Evolutionary conservation across 2,329 filamentous ascomycete species (phyloP).

Genomic region (Pseudofabraea citricarpa): DNA sequence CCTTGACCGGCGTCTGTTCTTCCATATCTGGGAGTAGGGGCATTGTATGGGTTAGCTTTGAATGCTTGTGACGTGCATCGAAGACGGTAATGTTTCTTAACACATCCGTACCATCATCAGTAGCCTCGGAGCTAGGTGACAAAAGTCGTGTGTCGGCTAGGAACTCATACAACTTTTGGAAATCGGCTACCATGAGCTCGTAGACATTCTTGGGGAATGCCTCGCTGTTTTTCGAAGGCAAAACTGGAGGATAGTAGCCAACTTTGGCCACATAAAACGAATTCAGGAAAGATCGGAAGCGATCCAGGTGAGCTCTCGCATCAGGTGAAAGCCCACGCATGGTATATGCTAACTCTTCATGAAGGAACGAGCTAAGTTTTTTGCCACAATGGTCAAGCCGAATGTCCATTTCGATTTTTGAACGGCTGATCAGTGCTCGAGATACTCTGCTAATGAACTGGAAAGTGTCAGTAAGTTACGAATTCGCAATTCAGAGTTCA

Average conservation of each 20-base stretch:
- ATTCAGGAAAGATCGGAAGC: constrained; percentile 65
- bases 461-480: constrained; percentile 5
- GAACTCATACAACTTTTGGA: constrained; percentile 65
- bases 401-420: constrained; percentile 60
- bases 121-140: constrained; percentile 44
- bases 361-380: constrained; percentile 63
- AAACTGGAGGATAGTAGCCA: constrained; percentile 65
- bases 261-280: constrained; percentile 62
- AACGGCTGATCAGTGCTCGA: constrained; percentile 59
- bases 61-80: constrained; percentile 54
- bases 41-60: constrained; percentile 57
- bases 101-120: constrained; percentile 64
- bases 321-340: constrained; percentile 59
- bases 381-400: constrained; percentile 52
- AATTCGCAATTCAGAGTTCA: constrained; percentile 6
- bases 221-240: constrained; percentile 33
- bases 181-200: constrained; percentile 61
- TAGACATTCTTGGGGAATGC: constrained; percentile 56
- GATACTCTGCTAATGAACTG: constrained; percentile 49
- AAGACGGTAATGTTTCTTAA: constrained; percentile 65
- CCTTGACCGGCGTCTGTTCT: constrained; percentile 19
- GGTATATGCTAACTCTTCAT: constrained; percentile 63
- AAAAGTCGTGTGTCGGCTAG: constrained; percentile 60
- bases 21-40: constrained; percentile 54
- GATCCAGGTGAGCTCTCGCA: constrained; percentile 63